Percentiles rank a stretch among this genome's conserved stretches.
These are phyloP conservation scores for Parmelia sp. DNA, from an alignment of 495 filamentous ascomycete genomes.

Conservation along the genomic window DNA sequence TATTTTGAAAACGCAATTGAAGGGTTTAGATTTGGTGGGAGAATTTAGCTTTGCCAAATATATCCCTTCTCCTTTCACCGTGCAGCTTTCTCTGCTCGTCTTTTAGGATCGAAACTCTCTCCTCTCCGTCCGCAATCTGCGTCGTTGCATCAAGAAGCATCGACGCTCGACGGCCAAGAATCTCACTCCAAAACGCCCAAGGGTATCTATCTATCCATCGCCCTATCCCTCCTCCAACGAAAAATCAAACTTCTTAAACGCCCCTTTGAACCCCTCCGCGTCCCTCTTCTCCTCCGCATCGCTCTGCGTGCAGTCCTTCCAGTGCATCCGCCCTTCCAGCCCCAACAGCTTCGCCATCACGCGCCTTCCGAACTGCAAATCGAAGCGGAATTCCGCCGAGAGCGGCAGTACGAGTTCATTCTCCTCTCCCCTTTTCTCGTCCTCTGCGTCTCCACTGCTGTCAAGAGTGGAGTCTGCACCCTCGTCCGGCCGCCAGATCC, in stretches of 20 bases:
- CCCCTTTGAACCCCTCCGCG: constrained; percentile 70
- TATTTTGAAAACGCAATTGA: not conserved
- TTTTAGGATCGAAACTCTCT: too few species aligned
- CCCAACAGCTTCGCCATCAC: constrained; percentile 84
- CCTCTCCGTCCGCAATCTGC: not conserved
- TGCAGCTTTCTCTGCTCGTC: not conserved
- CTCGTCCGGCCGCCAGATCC: constrained; percentile 58
- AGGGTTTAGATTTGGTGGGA: not conserved
- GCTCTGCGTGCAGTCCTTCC: constrained; percentile 75
- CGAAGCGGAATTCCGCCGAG: constrained; percentile 48
- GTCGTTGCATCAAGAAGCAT: not conserved
- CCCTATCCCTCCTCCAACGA: constrained; percentile 44
- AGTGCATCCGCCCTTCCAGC: constrained; percentile 65
- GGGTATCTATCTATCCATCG: constrained; percentile 1
- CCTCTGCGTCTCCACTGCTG: constrained; percentile 28
- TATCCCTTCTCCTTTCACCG: not conserved
- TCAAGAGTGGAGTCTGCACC: constrained; percentile 19
- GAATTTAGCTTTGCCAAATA: not conserved
- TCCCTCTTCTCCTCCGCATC: constrained; percentile 72
- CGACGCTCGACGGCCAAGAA: not conserved
- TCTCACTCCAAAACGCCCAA: not conserved
- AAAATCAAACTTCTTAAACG: constrained; percentile 87
- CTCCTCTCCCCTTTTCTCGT: constrained; percentile 31
- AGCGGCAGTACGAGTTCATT: constrained; percentile 48
- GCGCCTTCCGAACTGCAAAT: constrained; percentile 61